A percentile compares a stretch with the other conserved stretches of the same genome.
Conservation (phyloP, 2,329 filamentous ascomycete genomes). For the Xylaria digitata region DNA sequence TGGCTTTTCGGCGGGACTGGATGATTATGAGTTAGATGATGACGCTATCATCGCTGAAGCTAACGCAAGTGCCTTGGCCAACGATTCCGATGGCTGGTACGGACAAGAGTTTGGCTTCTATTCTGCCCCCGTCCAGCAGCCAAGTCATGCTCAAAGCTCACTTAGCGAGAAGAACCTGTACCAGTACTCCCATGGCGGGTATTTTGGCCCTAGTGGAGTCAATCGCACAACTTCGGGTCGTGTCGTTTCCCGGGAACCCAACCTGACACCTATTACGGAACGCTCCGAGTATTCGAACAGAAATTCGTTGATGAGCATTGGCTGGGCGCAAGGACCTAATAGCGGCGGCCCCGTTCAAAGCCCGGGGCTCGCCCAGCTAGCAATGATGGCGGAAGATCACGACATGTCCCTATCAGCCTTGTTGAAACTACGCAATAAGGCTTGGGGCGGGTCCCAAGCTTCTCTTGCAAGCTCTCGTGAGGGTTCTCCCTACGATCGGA, state of each 20-base stretch:
- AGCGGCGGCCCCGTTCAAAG: conserved; percentile 67
- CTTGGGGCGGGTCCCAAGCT: conserved; percentile 84
- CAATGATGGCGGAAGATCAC: conserved; percentile 72
- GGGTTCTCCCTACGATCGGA: conserved; percentile 53
- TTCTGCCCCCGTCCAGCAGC: conserved; percentile 65
- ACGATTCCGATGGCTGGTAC: conserved; percentile 93
- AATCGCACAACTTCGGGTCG: conserved; percentile 79
- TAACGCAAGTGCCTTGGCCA: conserved; percentile 91
- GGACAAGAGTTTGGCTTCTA: conserved; percentile 98
- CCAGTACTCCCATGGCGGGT: conserved; percentile 83
- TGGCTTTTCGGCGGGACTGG: conserved; percentile 56
- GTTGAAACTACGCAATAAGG: conserved; percentile 76
- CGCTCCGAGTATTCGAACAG: conserved; percentile 95
- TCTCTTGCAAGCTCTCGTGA: conserved; percentile 71
- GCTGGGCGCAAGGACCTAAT: conserved; percentile 63
- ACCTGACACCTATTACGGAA: conserved; percentile 95
- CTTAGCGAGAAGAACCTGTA: conserved; percentile 56
- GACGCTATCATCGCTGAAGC: conserved; percentile 94
- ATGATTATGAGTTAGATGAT: conserved; percentile 79
- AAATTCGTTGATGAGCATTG: conserved; percentile 86
- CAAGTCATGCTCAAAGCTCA: conserved; percentile 39
- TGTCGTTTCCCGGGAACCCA: conserved; percentile 83
- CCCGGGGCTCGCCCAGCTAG: conserved; percentile 81
- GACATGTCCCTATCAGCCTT: conserved; percentile 81
- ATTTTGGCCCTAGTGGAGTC: conserved; percentile 81